Conservation (phyloP, 2,329 filamentous ascomycete genomes). For the Fonsecaea monophora region DNA sequence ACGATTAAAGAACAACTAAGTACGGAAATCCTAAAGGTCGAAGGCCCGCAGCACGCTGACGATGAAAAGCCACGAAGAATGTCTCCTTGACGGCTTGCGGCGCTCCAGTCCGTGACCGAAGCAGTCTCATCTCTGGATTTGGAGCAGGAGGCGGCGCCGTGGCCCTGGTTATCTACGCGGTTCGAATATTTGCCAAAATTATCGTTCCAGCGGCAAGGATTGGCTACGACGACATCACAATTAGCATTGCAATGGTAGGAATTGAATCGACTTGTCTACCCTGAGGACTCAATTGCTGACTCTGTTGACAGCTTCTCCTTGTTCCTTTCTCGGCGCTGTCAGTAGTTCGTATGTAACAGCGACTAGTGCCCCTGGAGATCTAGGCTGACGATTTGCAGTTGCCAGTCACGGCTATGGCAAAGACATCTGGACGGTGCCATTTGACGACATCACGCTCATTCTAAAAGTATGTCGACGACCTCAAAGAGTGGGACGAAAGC, state of each 20-base stretch:
- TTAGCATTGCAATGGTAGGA: constrained; percentile 45
- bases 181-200: constrained; percentile 49
- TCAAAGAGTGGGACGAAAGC: constrained; percentile 30
- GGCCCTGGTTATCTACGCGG: constrained; percentile 45
- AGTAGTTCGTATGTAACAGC: constrained; percentile 39
- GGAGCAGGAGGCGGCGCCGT: constrained; percentile 47
- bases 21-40: constrained; percentile 29
- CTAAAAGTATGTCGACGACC: constrained; percentile 45
- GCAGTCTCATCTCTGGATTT: constrained; percentile 43
- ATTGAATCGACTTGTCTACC: neutral
- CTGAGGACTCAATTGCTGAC: neutral
- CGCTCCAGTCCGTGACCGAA: constrained; percentile 48
- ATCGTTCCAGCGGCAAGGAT: constrained; percentile 46
- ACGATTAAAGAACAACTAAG: constrained; percentile 49
- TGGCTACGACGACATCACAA: constrained; percentile 51
- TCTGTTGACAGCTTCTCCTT: constrained; percentile 32
- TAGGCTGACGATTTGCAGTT: constrained; percentile 8
- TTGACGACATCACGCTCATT: constrained; percentile 52
- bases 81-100: constrained; percentile 49
- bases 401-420: constrained; percentile 49
- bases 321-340: constrained; percentile 42
- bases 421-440: constrained; percentile 55
- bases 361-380: neutral
- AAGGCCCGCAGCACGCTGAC: neutral
- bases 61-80: constrained; percentile 50